Percentiles rank a stretch among this genome's conserved stretches.
Evolutionary conservation across 768 basidiomycete species (phyloP).

Genomic region (Auriscalpium microsporum): DNA sequence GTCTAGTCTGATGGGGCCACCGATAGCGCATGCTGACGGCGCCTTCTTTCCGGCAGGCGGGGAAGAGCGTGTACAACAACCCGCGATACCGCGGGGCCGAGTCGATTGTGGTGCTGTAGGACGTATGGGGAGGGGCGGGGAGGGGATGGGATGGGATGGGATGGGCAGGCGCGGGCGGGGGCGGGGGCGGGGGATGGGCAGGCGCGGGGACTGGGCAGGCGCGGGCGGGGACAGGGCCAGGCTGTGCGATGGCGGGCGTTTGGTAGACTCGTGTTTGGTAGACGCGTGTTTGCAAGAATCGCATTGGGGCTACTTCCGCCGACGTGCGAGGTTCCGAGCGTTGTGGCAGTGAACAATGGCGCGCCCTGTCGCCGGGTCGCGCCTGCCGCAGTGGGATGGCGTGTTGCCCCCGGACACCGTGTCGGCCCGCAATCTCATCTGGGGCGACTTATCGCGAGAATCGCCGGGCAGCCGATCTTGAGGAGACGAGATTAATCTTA

Average conservation of each 20-base stretch:
- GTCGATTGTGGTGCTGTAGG: slow-evolving; percentile 50
- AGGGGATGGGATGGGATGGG: background rate
- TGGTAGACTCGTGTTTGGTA: background rate
- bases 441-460: too few relatives aligned
- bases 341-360: slow-evolving; percentile 14
- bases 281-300: background rate
- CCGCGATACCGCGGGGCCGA: slow-evolving; percentile 55
- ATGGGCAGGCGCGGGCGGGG: too few relatives aligned
- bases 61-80: slow-evolving; percentile 82
- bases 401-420: background rate
- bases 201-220: too few relatives aligned
- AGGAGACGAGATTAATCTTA: too few relatives aligned
- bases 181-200: background rate
- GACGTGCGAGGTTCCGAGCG: background rate
- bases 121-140: slow-evolving; percentile 6
- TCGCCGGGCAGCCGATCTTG: background rate
- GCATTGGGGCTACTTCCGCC: background rate
- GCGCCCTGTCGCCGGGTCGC: slow-evolving; percentile 4
- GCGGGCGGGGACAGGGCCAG: too few relatives aligned
- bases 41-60: slow-evolving; percentile 42
- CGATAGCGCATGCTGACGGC: slow-evolving; percentile 13
- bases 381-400: slow-evolving; percentile 5
- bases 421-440: too few relatives aligned
- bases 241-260: too few relatives aligned
- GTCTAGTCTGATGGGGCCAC: slow-evolving; percentile 18